These are phyloP conservation scores for Aspergillus uvarum DNA, from an alignment of 2,329 filamentous ascomycete species.

Conservation along the genomic window DNA sequence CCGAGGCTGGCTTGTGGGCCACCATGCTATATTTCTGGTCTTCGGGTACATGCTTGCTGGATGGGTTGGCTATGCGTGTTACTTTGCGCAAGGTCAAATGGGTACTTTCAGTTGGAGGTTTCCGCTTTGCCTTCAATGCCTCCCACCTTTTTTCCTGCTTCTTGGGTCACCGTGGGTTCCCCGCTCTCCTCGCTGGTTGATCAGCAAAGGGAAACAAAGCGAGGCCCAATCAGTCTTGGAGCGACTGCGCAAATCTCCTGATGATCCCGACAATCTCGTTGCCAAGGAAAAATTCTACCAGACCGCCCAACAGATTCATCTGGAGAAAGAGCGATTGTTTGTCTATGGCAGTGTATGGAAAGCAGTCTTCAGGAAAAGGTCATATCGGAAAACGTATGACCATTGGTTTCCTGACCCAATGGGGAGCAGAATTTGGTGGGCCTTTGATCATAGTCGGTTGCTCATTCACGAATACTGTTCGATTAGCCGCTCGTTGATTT, in stretches of 20 bases:
- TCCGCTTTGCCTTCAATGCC: conserved; percentile 43
- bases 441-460: conserved; percentile 52
- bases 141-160: conserved; percentile 44
- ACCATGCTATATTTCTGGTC: conserved; percentile 50
- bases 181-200: conserved; percentile 52
- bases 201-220: conserved; percentile 47
- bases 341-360: conserved; percentile 45
- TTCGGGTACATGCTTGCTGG: conserved; percentile 49
- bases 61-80: conserved; percentile 49
- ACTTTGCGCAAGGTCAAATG: conserved; percentile 40
- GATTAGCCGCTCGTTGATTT: background rate
- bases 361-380: conserved; percentile 49
- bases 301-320: conserved; percentile 47
- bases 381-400: conserved; percentile 54
- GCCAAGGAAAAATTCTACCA: conserved; percentile 51
- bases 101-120: conserved; percentile 49
- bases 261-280: conserved; percentile 43
- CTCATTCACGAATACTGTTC: background rate
- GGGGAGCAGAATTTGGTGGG: conserved; percentile 55
- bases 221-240: conserved; percentile 48
- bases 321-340: conserved; percentile 45
- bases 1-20: conserved; percentile 48
- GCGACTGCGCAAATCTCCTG: conserved; percentile 39
- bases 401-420: conserved; percentile 54
- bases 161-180: conserved; percentile 46